Conservation (phyloP, 225 moss, liverwort and hornwort genomes). For the Lunularia cruciata region DNA sequence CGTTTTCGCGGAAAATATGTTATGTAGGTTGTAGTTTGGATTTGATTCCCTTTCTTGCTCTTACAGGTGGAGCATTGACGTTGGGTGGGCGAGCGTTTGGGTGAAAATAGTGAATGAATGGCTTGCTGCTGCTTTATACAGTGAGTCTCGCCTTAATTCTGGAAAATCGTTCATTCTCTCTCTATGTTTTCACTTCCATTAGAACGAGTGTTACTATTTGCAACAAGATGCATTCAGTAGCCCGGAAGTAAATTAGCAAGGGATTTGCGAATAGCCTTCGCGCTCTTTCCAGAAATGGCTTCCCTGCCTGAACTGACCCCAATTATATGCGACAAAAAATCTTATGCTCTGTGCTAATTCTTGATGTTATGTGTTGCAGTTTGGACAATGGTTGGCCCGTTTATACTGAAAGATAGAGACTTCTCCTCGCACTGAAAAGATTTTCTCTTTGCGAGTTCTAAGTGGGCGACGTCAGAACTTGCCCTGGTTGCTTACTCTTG, state of each 20-base stretch:
- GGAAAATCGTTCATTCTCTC: not conserved
- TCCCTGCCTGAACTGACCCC: too few relatives aligned
- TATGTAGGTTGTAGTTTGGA: too few relatives aligned
- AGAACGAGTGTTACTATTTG: not conserved
- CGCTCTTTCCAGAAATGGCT: too few relatives aligned
- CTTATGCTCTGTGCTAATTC: not conserved
- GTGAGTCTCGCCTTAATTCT: slow-evolving; percentile 40
- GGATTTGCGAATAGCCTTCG: too few relatives aligned
- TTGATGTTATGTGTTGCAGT: slow-evolving; percentile 48
- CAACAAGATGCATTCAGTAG: too few relatives aligned
- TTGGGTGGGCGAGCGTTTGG: slow-evolving; percentile 96
- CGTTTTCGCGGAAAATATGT: too few relatives aligned
- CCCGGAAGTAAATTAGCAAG: too few relatives aligned
- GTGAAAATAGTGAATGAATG: slow-evolving; percentile 97
- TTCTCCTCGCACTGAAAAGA: slow-evolving; percentile 35
- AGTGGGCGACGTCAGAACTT: not conserved
- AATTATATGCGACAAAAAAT: too few relatives aligned
- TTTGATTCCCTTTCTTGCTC: too few relatives aligned
- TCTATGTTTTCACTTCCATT: not conserved
- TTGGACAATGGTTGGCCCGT: slow-evolving; percentile 96
- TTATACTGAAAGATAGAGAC: slow-evolving; percentile 66
- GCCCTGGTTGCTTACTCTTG: not conserved
- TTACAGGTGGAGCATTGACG: slow-evolving; percentile 92
- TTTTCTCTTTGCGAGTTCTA: not conserved
- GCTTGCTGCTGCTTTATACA: slow-evolving; percentile 83